Base-by-base conservation (phyloP, 1,284 basidiomycete species). In the Ganoderma meredithae region DNA sequence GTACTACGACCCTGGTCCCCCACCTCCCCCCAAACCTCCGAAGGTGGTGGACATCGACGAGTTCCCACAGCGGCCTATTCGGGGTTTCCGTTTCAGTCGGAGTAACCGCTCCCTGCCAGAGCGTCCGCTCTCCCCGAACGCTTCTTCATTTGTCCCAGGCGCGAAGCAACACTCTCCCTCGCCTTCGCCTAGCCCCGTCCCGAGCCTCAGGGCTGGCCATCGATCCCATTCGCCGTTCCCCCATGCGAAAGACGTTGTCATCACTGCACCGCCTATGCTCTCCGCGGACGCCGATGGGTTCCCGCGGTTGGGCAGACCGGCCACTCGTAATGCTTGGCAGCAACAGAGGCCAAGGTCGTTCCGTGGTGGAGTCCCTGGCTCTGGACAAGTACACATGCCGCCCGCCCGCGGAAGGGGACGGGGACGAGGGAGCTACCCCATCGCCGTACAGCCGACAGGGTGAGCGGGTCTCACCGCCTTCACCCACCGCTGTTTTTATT, bases 1-100 rank as follows among this genome's bases (percentile, higher is more conserved):
- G 3, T 76, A 83, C 60, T 92, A 93, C 75, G 89, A 93, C 76
- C 87, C 90, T 31, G 91, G 90, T 3, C 90, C 89, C 10, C 85
- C 82, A 0, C 88, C 88, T 0, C 83, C 83, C 19, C 85, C 83
- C 60, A 75, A 71, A 22, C 69, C 62, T 25, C 71, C 74, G 22
- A 74, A 64, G 56, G 60, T 39, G 9, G 64, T 49, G 4, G 64
- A 65, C 19, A 62, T 33, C 13, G 62, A 65, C 31, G 66, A 66
- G 4, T 1, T 33, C 17, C 40, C 39, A 12, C 60, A 53, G 15
- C 59, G 65, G 33, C 61, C 65, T 1, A 52, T 41, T 60, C 64
- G 67, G 5, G 65, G 60, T 12, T 59, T 33, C n/a, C 36, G 44
- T 19, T 67, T 69, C 36, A 65, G 59, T 1, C 67, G 71, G 7